Evolutionary conservation across 805 yeast species (phyloP).

Genomic region (Sungouiozyma intestinalis): DNA sequence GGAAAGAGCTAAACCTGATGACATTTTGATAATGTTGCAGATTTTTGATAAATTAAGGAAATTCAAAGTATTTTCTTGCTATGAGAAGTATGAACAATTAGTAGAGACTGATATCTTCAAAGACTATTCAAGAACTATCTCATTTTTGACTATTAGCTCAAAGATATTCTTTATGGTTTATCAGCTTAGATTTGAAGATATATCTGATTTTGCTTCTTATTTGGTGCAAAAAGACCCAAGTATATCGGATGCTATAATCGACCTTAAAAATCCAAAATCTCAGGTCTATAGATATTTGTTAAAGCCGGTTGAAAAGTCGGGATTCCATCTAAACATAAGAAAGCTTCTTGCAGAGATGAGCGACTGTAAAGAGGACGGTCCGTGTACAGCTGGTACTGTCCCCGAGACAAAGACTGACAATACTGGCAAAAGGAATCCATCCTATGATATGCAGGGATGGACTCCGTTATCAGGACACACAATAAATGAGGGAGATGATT

Average conservation of each 20-base stretch:
- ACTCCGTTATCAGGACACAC: neutral
- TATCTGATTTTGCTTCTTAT: conserved; percentile 49
- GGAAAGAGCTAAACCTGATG: conserved; percentile 4
- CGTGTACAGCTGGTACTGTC: neutral
- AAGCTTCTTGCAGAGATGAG: conserved; percentile 3
- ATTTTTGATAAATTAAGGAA: conserved; percentile 4
- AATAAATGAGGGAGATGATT: neutral
- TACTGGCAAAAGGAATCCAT: neutral
- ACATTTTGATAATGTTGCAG: conserved; percentile 1
- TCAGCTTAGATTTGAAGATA: conserved; percentile 25
- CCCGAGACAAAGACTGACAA: neutral
- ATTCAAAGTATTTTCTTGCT: conserved; percentile 3
- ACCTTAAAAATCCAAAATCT: conserved; percentile 16
- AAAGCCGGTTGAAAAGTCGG: conserved; percentile 18
- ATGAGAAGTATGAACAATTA: conserved; percentile 9
- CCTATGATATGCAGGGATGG: neutral
- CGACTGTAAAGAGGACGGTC: neutral
- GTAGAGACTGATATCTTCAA: conserved; percentile 9
- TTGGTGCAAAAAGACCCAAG: conserved; percentile 60
- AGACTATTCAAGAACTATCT: conserved; percentile 10
- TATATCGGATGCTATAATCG: conserved; percentile 7
- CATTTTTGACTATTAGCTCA: conserved; percentile 12
- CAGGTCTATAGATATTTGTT: conserved; percentile 14
- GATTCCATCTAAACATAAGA: conserved; percentile 18
- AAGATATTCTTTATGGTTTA: conserved; percentile 11